Base-by-base conservation (phyloP, 192 early-diverging fungal species). In the Coemansia sp. region DNA sequence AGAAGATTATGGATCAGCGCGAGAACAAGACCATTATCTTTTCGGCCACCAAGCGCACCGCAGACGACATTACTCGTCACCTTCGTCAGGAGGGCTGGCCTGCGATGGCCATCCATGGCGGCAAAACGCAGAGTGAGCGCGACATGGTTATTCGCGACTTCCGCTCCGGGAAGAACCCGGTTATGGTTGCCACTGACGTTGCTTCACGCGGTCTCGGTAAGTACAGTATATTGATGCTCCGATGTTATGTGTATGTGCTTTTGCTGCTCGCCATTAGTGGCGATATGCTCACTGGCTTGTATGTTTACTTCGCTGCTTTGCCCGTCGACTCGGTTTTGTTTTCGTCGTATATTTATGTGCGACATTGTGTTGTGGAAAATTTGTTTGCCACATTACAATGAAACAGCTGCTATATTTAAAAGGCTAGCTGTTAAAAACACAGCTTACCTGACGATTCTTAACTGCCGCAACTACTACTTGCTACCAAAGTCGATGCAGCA, bases 151-250 rank as follows among this genome's bases (percentile, higher is more conserved):
- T 99, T 67, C 82, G 83, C 51, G 89, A 96, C 76, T 99, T 99
- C 87, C 92, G 94, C 73, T 67, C 82, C 37, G 94, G 95, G 61
- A 84, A 83, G 48, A 87, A 84, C 38, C 94, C 94, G 17, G 91
- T 98, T 60, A 89, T 99, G 86, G 93, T 99, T 71, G 97, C 97
- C 7, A 99, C 97, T n/a, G 97, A 98, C 82, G 94, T 98, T 49
- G 96, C 96, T 37, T 91, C 92, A 65, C 91, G 96, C 83, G 96
- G 95, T 68, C 86, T 95, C 65, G 93, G 93, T 94, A 93, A 84
- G 86, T 75, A 41, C 39, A 41, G 11, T 14, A 38, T 14, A 16
- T 41, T 41, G 11, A 29, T 51, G 41, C 27, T 16, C 10, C 10
- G 9, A 41, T 41, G 14, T 41, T 41, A 41, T 41, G 11, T 41